Base-by-base conservation (phyloP, 2,329 filamentous ascomycete species). In the Fusarium decemcellulare region DNA sequence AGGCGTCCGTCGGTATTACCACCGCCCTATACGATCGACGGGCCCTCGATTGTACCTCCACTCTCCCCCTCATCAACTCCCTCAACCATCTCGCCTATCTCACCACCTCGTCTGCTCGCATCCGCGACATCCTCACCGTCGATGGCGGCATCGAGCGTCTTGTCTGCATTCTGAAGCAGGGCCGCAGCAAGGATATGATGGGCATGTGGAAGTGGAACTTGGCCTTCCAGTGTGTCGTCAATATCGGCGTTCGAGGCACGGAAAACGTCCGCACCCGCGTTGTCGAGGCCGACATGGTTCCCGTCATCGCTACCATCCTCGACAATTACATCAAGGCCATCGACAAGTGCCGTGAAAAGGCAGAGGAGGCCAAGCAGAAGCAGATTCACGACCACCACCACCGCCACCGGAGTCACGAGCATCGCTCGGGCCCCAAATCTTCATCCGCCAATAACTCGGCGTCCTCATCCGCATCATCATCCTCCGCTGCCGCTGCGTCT, bases 161-260 rank as follows among this genome's bases (percentile, higher is more conserved):
- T 73, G 93, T 99, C 79, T 98, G 94, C 87, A 98, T 99, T 77
- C 89, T 99, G 80, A 99, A 99, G 82, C 94, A 97, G 82, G 96
- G 96, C 68, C 89, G 96, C 78, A 98, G 93, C 83, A 97, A 95
- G 82, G 95, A 99, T 80, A 92, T 98, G 91, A 98, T 98, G 95
- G 95, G 98, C 80, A 97, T 97, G 93, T 99, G 96, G 96, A 98
- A 98, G 83, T 99, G 96, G 96, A 99, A 98, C 78, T 87, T 99
- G 68, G 96, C 96, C 56, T 99, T 99, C 81, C 96, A 98, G 82
- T 99, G 96, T 80, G 95, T 98, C 70, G 96, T 99, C 79, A 99
- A 99, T 81, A 98, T 99, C 77, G 96, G 96, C 61, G 95, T 99
- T 64, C 90, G 96, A 73, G 96, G 96, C 64, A 98, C 96, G 12